These are phyloP conservation scores for Sporothrix dimorphospora DNA, from an alignment of 2,329 filamentous ascomycete species.

Conservation along the genomic window DNA sequence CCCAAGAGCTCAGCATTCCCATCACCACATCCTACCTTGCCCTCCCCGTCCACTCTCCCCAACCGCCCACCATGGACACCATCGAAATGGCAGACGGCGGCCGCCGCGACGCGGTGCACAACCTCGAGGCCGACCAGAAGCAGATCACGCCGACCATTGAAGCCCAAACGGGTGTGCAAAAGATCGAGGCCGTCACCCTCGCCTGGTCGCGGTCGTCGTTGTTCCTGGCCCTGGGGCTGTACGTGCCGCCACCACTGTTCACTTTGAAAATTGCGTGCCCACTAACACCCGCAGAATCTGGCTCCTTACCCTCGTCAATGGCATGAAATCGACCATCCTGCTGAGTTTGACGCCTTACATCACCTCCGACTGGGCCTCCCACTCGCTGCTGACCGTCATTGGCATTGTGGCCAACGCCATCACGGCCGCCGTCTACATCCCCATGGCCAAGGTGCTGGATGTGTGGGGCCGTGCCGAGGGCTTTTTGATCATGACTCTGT, in stretches of 20 bases:
- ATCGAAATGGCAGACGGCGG: slow-evolving; percentile 20
- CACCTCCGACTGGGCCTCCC: slow-evolving; percentile 54
- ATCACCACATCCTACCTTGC: background rate
- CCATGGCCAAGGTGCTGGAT: slow-evolving; percentile 68
- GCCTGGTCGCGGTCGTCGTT: slow-evolving; percentile 48
- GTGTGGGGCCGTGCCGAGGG: slow-evolving; percentile 68
- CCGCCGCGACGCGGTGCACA: background rate
- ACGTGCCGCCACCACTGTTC: background rate
- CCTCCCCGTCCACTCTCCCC: background rate
- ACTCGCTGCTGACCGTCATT: slow-evolving; percentile 58
- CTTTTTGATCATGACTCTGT: slow-evolving; percentile 55
- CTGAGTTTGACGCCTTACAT: slow-evolving; percentile 51
- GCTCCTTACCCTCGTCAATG: slow-evolving; percentile 44
- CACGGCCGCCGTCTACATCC: slow-evolving; percentile 62
- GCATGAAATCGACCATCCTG: slow-evolving; percentile 44
- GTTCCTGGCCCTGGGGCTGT: slow-evolving; percentile 39
- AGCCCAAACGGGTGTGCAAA: slow-evolving; percentile 52
- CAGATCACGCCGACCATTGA: slow-evolving; percentile 16
- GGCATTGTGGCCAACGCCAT: slow-evolving; percentile 59
- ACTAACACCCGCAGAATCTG: slow-evolving; percentile 40
- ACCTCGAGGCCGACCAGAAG: slow-evolving; percentile 26
- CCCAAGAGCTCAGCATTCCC: no score
- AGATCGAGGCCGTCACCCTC: slow-evolving; percentile 51
- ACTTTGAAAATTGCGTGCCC: no score
- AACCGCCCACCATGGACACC: background rate